phyloP scores from a whole-genome alignment of 345 rosid species.

The Citrus hindsii region DNA sequence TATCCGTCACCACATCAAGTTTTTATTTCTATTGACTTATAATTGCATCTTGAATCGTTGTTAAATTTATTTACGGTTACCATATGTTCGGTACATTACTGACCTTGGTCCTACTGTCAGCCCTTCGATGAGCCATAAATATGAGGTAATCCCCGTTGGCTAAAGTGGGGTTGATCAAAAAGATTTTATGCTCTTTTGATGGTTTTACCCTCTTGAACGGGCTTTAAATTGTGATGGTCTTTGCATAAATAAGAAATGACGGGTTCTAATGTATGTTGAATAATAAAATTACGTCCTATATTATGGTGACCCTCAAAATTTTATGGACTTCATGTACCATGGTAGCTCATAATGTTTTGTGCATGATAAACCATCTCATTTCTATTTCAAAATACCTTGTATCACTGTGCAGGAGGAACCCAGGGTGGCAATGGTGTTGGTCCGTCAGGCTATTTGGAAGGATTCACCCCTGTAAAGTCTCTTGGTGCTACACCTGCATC shows the following conservation, averaged over 20 bases:
- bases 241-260: neutral
- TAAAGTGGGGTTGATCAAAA: neutral
- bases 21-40: too few relatives aligned
- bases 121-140: neutral
- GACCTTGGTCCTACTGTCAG: neutral
- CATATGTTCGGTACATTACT: too few relatives aligned
- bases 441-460: constrained; percentile 67
- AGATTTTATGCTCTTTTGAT: neutral
- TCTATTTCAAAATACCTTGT: neutral
- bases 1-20: too few relatives aligned
- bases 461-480: constrained; percentile 90
- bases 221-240: neutral
- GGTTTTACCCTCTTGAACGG: neutral
- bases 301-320: neutral
- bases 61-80: neutral
- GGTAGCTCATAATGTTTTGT: neutral
- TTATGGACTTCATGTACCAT: neutral
- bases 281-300: too few relatives aligned
- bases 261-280: too few relatives aligned
- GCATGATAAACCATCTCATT: neutral
- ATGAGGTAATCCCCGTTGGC: neutral
- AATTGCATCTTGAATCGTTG: neutral
- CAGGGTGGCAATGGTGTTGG: constrained; percentile 48
- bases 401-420: constrained; percentile 50
- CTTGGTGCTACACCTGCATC: constrained; percentile 81